Percentiles rank a stretch among this genome's conserved stretches.
Conservation (phyloP, 495 filamentous ascomycete genomes). For the Penicillium arizonense region DNA sequence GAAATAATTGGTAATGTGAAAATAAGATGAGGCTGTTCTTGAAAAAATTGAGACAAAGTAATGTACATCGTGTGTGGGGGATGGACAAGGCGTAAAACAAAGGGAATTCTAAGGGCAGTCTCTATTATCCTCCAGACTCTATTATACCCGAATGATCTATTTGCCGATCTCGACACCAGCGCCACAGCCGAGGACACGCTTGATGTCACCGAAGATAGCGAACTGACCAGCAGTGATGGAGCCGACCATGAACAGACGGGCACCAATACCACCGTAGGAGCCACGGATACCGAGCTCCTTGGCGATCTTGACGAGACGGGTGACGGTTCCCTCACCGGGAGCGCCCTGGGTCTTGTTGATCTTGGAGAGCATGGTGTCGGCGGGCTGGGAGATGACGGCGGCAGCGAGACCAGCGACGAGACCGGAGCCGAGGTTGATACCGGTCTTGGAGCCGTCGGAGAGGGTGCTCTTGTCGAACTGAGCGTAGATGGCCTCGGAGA, state of each 20-base stretch:
- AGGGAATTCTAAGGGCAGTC: conserved; percentile 37
- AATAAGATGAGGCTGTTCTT: conserved; percentile 29
- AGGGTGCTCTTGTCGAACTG: conserved; percentile 72
- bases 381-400: conserved; percentile 93
- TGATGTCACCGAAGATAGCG: conserved; percentile 82
- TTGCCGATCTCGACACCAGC: conserved; percentile 79
- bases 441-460: conserved; percentile 74
- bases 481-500: conserved; percentile 73
- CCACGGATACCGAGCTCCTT: conserved; percentile 91
- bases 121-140: conserved; percentile 35
- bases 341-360: conserved; percentile 99
- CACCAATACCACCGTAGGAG: conserved; percentile 88
- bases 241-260: conserved; percentile 60
- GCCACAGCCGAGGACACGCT: conserved; percentile 58
- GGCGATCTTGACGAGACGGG: conserved; percentile 91
- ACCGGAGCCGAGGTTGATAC: conserved; percentile 91
- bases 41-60: conserved; percentile 34
- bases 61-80: conserved; percentile 30
- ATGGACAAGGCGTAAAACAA: conserved; percentile 28
- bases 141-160: conserved; percentile 29
- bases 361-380: conserved; percentile 98
- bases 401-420: conserved; percentile 97
- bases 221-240: conserved; percentile 91
- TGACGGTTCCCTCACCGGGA: conserved; percentile 90
- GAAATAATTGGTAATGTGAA: not conserved